Evolutionary conservation across 129 eudicot species (phyloP).

Genomic region (Calendula officinalis): DNA sequence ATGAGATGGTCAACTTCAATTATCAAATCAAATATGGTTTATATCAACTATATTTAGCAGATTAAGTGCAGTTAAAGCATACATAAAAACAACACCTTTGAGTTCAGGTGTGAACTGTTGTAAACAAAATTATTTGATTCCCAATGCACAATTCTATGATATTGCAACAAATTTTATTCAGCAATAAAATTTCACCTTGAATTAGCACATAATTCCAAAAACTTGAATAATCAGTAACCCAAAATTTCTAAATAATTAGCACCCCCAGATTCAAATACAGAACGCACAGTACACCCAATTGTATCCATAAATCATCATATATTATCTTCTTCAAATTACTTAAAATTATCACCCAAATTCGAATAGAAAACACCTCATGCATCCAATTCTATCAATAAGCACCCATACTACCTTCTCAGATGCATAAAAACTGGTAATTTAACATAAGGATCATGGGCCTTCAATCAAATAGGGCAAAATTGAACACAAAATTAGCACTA

Average conservation of each 20-base stretch:
- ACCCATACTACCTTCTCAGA: background rate
- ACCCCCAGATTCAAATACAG: background rate
- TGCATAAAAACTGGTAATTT: conserved; percentile 7
- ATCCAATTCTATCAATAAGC: background rate
- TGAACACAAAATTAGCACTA: too few relatives aligned
- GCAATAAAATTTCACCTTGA: background rate
- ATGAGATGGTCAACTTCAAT: conserved; percentile 17
- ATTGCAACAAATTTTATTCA: background rate
- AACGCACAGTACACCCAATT: background rate
- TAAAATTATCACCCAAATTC: background rate
- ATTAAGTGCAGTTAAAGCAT: background rate
- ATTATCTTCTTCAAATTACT: background rate
- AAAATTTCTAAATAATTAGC: too few relatives aligned
- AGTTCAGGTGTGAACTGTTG: background rate
- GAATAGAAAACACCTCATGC: background rate
- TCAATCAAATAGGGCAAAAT: too few relatives aligned
- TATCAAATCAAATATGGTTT: too few relatives aligned
- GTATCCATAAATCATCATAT: conserved; percentile 6
- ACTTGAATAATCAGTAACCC: background rate
- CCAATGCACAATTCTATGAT: background rate
- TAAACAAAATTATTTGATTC: background rate
- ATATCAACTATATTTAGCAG: background rate
- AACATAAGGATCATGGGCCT: too few relatives aligned
- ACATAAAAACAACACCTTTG: background rate
- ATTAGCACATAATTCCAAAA: conserved; percentile 1